phyloP scores from a whole-genome alignment of 176 grass and related monocot genomes.

The Avena insularis region DNA sequence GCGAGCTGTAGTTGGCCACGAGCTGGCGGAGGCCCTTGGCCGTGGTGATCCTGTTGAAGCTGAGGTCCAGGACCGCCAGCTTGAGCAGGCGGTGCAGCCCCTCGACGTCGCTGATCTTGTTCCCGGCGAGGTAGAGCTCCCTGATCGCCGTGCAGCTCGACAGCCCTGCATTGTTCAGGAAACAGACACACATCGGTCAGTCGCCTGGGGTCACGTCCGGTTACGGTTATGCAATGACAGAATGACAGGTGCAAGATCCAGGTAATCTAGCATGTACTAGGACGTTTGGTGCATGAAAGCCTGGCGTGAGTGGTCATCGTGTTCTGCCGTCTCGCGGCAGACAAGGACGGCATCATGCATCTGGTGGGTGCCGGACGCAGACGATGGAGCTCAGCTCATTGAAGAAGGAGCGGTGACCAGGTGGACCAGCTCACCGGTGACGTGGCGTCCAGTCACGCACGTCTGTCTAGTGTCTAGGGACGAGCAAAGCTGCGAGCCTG shows the following conservation, averaged over 20 bases:
- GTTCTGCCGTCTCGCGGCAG: neutral
- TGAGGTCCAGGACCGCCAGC: slow-evolving; percentile 77
- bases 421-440: slow-evolving; percentile 34
- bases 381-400: slow-evolving; percentile 8
- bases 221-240: neutral
- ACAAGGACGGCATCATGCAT: neutral
- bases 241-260: neutral
- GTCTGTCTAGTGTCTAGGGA: neutral
- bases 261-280: neutral
- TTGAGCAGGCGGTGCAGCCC: slow-evolving; percentile 90
- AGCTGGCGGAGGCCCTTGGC: slow-evolving; percentile 83
- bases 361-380: neutral
- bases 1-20: slow-evolving; percentile 90
- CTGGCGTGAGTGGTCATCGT: neutral
- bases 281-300: neutral
- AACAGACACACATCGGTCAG: neutral
- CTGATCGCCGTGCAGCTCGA: slow-evolving; percentile 78
- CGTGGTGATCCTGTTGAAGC: slow-evolving; percentile 87
- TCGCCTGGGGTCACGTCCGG: neutral
- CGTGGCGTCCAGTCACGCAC: slow-evolving; percentile 40
- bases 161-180: slow-evolving; percentile 47
- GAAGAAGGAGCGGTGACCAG: neutral
- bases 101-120: slow-evolving; percentile 93
- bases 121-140: slow-evolving; percentile 92
- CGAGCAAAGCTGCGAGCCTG: neutral